phyloP scores from a whole-genome alignment of 1,284 basidiomycete genomes.

The Gyrodon tennesseensis region DNA sequence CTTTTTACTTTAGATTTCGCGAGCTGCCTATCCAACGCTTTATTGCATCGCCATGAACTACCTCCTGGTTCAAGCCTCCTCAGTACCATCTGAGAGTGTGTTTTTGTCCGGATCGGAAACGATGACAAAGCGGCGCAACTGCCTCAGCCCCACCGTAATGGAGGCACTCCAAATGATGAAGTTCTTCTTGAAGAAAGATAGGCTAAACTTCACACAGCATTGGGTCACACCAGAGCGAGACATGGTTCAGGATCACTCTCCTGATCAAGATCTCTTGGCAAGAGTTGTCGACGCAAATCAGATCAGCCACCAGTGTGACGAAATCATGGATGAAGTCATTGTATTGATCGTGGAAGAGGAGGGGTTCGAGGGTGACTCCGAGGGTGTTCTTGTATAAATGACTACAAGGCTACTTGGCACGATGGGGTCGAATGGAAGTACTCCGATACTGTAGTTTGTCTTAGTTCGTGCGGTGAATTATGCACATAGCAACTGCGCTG shows the following conservation, averaged over 20 bases:
- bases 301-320: neutral
- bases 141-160: neutral
- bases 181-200: neutral
- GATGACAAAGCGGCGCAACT: neutral
- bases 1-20: neutral
- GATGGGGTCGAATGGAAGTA: too few relatives aligned
- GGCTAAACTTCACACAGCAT: neutral
- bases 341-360: neutral
- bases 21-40: neutral
- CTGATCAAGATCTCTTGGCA: neutral
- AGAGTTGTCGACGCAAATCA: neutral
- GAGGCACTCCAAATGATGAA: neutral
- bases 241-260: neutral
- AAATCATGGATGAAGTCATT: neutral
- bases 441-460: neutral
- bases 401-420: neutral
- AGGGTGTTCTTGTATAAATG: neutral
- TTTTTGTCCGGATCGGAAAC: neutral
- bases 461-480: neutral
- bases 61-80: neutral
- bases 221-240: neutral
- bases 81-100: neutral
- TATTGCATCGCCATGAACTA: neutral
- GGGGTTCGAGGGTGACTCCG: neutral
- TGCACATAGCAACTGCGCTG: neutral